These are phyloP conservation scores for Neocatenulostroma microsporum DNA, from an alignment of 2,329 filamentous ascomycete species.

Conservation along the genomic window DNA sequence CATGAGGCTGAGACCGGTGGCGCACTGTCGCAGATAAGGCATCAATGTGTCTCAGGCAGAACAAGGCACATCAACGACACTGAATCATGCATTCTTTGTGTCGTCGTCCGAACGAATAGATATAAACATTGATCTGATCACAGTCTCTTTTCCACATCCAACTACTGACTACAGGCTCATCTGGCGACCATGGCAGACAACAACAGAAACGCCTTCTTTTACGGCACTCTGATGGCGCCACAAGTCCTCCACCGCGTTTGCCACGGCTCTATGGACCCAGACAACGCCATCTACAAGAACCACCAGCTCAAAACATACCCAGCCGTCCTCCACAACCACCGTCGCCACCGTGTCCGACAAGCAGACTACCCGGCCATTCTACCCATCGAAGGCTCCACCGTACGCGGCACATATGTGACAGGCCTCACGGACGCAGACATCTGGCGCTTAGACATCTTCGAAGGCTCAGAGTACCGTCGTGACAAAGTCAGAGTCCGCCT, in stretches of 20 bases:
- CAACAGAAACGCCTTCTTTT: conserved; percentile 53
- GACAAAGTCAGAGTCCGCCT: conserved; percentile 37
- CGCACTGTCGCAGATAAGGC: too few relatives aligned
- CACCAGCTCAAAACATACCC: conserved; percentile 57
- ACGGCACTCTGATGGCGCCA: conserved; percentile 70
- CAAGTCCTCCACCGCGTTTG: conserved; percentile 80
- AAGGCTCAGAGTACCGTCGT: conserved; percentile 66
- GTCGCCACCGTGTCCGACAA: conserved; percentile 58
- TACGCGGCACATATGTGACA: conserved; percentile 68
- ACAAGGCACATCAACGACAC: too few relatives aligned
- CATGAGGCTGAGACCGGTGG: too few relatives aligned
- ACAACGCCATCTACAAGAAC: conserved; percentile 39
- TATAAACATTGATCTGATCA: too few relatives aligned
- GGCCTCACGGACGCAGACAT: conserved; percentile 74
- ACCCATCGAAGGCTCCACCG: conserved; percentile 36
- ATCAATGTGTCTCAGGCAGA: too few relatives aligned
- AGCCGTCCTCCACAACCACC: conserved; percentile 66
- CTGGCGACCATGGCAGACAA: too few relatives aligned
- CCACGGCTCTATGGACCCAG: conserved; percentile 52
- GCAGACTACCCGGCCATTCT: conserved; percentile 80
- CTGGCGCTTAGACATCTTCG: conserved; percentile 68
- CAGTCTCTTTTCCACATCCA: too few relatives aligned
- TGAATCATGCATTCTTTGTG: too few relatives aligned
- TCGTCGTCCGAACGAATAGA: too few relatives aligned
- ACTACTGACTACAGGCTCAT: too few relatives aligned